phyloP scores from a whole-genome alignment of 306 rosid species.

The Fragaria nilgerrensis region DNA sequence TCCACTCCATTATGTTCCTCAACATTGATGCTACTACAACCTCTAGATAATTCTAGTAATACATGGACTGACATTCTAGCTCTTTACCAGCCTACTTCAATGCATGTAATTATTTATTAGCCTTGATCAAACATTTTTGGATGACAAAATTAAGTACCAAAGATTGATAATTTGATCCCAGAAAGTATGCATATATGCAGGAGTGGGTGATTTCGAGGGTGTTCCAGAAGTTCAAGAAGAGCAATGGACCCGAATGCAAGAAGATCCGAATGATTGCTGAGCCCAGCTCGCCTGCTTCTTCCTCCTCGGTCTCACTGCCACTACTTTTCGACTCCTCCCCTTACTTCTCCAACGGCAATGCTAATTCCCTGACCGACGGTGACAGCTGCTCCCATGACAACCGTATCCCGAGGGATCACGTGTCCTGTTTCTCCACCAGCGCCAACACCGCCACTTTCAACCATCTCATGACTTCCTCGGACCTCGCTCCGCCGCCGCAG shows the following conservation, averaged over 20 bases:
- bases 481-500: conserved; percentile 26
- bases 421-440: conserved; percentile 99
- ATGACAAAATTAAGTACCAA: neutral
- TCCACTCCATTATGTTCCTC: neutral
- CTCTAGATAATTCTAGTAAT: neutral
- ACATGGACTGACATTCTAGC: neutral
- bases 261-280: conserved; percentile 44
- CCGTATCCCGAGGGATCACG: conserved; percentile 73
- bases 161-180: neutral
- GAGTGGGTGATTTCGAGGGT: conserved; percentile 98
- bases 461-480: conserved; percentile 31
- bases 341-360: conserved; percentile 19
- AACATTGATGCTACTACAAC: neutral
- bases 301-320: conserved; percentile 81
- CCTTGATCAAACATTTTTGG: neutral
- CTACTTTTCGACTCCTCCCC: conserved; percentile 79
- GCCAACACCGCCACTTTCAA: conserved; percentile 21
- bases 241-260: conserved; percentile 38
- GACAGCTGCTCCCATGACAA: conserved; percentile 55
- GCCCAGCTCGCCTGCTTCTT: conserved; percentile 81
- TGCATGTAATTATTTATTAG: neutral
- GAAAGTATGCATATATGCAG: conserved; percentile 37
- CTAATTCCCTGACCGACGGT: conserved; percentile 30
- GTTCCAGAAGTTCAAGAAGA: conserved; percentile 47
- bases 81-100: neutral